Evolutionary conservation across 139 green algal species (phyloP).

Genomic region (Chlamydomonas sp.): DNA sequence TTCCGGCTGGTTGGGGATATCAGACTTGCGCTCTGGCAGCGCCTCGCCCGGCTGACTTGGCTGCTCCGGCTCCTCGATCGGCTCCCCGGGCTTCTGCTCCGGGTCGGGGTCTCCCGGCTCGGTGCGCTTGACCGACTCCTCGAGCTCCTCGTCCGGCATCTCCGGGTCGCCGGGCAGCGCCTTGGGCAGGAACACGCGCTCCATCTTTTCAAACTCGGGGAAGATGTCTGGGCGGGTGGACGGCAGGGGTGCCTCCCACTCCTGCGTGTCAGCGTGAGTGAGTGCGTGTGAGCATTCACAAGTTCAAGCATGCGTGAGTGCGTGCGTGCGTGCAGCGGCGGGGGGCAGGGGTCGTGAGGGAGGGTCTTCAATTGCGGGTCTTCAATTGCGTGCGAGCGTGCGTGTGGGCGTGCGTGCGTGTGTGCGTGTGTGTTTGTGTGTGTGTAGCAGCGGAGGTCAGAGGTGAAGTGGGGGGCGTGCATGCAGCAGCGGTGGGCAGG

Average conservation of each 20-base stretch:
- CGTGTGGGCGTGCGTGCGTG: too few relatives aligned
- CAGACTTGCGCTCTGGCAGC: slow-evolving; percentile 36
- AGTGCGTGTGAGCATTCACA: too few relatives aligned
- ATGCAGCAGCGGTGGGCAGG: too few relatives aligned
- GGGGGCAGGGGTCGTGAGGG: too few relatives aligned
- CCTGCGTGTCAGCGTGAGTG: too few relatives aligned
- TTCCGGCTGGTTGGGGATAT: slow-evolving; percentile 36
- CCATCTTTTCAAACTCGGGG: slow-evolving; percentile 89
- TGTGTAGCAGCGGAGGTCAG: too few relatives aligned
- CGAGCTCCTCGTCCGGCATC: slow-evolving; percentile 81
- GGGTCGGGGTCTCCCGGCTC: slow-evolving; percentile 44
- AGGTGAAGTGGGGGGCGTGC: too few relatives aligned
- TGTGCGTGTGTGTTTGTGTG: too few relatives aligned
- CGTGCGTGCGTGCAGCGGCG: too few relatives aligned
- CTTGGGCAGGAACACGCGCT: slow-evolving; percentile 60
- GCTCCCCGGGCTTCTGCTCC: slow-evolving; percentile 69
- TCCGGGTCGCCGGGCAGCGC: slow-evolving; percentile 81
- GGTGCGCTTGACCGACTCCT: slow-evolving; percentile 70
- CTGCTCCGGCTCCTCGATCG: slow-evolving; percentile 50
- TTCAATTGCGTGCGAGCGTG: too few relatives aligned
- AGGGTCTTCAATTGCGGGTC: too few relatives aligned
- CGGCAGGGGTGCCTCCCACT: slow-evolving; percentile 86
- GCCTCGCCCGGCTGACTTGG: slow-evolving; percentile 36
- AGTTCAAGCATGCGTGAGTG: too few relatives aligned
- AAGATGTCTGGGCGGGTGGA: slow-evolving; percentile 82